Percentiles rank a stretch among this genome's conserved stretches.
Conservation (phyloP, 148 eudicot genomes). For the Heliamphora exappendiculata region DNA sequence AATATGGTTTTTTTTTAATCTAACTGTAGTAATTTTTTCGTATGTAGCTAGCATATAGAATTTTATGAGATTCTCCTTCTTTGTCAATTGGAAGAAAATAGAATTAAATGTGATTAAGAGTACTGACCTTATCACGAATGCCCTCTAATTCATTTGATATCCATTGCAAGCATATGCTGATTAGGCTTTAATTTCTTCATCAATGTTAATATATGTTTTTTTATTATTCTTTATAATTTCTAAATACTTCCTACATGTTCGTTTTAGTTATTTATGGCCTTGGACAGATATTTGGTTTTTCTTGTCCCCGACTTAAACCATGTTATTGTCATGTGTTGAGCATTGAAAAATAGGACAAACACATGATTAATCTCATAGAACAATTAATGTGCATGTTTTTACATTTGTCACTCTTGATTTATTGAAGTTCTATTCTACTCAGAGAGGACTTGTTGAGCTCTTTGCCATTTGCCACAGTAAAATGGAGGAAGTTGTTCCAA, state of each 20-base stretch:
- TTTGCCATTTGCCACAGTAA: slow-evolving; percentile 65
- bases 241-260: neutral
- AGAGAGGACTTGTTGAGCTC: slow-evolving; percentile 65
- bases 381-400: neutral
- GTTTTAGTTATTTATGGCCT: neutral
- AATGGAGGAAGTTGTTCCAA: slow-evolving; percentile 70
- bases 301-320: neutral
- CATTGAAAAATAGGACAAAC: neutral
- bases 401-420: neutral
- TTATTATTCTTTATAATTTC: neutral
- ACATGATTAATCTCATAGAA: neutral
- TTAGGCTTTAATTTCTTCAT: neutral
- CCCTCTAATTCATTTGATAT: too few relatives aligned
- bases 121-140: too few relatives aligned
- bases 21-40: neutral
- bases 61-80: neutral
- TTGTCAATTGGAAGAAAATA: neutral
- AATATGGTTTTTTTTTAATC: neutral
- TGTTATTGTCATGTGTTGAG: neutral
- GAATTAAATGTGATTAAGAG: neutral
- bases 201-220: neutral
- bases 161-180: neutral
- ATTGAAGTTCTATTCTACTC: slow-evolving; percentile 15
- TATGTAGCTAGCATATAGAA: neutral
- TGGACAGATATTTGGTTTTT: neutral